phyloP scores from a whole-genome alignment of 2,329 filamentous ascomycete species.

The Ophiostoma tasmaniense region DNA sequence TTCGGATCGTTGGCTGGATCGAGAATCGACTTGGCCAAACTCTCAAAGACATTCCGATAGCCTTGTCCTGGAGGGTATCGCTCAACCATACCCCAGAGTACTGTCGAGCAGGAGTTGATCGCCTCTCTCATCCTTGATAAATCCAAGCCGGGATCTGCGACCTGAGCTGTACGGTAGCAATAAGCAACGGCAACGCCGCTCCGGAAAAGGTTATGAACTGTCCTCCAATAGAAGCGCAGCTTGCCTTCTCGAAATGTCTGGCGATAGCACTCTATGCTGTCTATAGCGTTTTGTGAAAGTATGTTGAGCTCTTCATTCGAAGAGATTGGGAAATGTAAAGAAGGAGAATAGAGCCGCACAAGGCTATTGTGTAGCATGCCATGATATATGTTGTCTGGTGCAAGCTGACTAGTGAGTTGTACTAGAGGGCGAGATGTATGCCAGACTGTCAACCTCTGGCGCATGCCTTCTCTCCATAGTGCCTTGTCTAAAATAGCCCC shows the following conservation, averaged over 20 bases:
- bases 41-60: not conserved
- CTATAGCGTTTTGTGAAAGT: not conserved
- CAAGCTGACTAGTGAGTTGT: not conserved
- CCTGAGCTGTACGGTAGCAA: not conserved
- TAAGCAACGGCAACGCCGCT: not conserved
- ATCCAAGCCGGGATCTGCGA: not conserved
- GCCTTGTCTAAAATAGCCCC: not conserved
- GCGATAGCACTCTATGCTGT: not conserved
- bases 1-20: not conserved
- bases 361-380: not conserved
- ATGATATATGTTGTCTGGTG: not conserved
- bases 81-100: not conserved
- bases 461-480: not conserved
- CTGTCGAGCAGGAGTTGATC: not conserved
- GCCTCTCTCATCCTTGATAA: not conserved
- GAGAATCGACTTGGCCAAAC: not conserved
- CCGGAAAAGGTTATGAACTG: not conserved
- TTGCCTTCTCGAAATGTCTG: not conserved
- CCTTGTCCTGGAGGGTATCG: not conserved
- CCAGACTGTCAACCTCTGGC: not conserved
- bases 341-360: not conserved
- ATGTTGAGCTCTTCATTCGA: slow-evolving; percentile 9
- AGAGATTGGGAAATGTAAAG: slow-evolving; percentile 7
- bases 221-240: not conserved
- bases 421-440: not conserved